phyloP scores from a whole-genome alignment of 2,329 filamentous ascomycete genomes.

The Xylaria sp. region DNA sequence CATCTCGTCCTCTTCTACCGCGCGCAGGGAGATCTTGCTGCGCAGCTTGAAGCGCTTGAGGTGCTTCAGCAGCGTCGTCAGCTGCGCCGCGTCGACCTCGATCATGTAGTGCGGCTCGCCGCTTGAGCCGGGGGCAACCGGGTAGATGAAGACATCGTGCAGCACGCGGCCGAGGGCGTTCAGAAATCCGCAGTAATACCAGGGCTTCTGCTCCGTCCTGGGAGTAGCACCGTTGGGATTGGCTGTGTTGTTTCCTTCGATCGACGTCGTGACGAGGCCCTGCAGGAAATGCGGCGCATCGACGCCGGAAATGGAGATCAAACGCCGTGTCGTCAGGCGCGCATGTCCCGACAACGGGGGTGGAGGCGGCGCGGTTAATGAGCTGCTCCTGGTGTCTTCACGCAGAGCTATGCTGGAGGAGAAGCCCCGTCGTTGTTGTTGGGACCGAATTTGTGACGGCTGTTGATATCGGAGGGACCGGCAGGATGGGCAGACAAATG shows the following conservation, averaged over 20 bases:
- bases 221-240: not conserved
- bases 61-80: conserved; percentile 72
- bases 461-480: conserved; percentile 29
- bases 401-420: conserved; percentile 28
- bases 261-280: conserved; percentile 82
- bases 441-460: conserved; percentile 15
- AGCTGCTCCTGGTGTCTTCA: conserved; percentile 10
- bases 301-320: conserved; percentile 81
- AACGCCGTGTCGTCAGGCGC: conserved; percentile 75
- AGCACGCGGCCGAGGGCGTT: conserved; percentile 86
- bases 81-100: conserved; percentile 80
- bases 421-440: conserved; percentile 37
- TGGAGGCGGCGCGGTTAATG: conserved; percentile 45
- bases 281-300: conserved; percentile 89
- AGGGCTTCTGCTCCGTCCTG: conserved; percentile 50
- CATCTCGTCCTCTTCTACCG: conserved; percentile 73
- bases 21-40: conserved; percentile 77
- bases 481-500: conserved; percentile 49
- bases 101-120: conserved; percentile 72
- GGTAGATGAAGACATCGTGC: conserved; percentile 92
- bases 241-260: conserved; percentile 50
- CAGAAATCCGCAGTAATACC: conserved; percentile 85
- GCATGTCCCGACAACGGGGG: conserved; percentile 63
- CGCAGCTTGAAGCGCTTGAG: conserved; percentile 88
- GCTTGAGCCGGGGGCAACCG: conserved; percentile 55